Base-by-base conservation (phyloP, 208 protist genomes). In the Leptomonas pyrrhocoris region DNA sequence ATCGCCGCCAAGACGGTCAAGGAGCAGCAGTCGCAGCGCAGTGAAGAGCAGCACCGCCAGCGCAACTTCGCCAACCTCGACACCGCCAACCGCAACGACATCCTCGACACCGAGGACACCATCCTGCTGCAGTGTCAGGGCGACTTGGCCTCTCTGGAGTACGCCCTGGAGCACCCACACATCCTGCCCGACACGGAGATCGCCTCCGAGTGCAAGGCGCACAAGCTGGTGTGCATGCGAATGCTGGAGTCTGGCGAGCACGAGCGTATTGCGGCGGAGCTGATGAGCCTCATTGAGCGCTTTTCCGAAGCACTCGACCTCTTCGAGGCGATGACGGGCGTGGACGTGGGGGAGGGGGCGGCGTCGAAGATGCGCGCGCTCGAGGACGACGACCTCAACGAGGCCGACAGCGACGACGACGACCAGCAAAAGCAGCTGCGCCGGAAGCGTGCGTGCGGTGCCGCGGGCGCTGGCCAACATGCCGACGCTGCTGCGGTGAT, bases 141-240 rank as follows among this genome's bases (percentile, higher is more conserved):
- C 18, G 92, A 97, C 68, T 70, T 97, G 28, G 88, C 85, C 18
- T 94, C 88, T 2, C 83, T 97, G 12, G 92, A 97, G 80, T 97
- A 97, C 66, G 77, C 83, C 12, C 79, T 97, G 43, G 86, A 95
- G 71, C 83, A 94, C 64, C 92, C 92, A 13, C 70, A 94, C 27
- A 81, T 97, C 65, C 74, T 97, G 42, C 73, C 88, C 19, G 88
- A 94, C 69, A 83, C 75, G 34, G 86, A 91, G n/a, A 89, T 97
- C 42, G 89, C 88, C 0, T 79, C 84, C 58, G 84, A 89, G 2
- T 97, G 92, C 77, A 91, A 92, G 62, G 34, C 85, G 40, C 80
- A 94, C 72, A 97, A 97, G 82, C 19, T 92, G 30, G 27, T 75
- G 18, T 91, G 85, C 77, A 94, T 94, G 87, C 85, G 80, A 19